Evolutionary conservation across 352 stramenopile genomes (phyloP).

Genomic region (Halophytophthora batemanensis): DNA sequence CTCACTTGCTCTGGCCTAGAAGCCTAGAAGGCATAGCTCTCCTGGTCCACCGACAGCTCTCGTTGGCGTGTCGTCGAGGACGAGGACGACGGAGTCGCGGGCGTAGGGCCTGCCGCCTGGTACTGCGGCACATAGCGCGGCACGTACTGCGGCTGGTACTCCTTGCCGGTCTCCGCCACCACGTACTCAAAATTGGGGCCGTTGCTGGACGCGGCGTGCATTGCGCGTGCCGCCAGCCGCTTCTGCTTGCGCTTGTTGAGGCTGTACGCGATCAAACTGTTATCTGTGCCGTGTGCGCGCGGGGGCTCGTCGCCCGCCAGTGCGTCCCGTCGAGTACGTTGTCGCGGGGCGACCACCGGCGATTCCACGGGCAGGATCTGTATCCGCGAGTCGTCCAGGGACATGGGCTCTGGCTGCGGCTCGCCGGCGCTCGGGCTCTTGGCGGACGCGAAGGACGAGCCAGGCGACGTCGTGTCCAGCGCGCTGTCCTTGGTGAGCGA

Average conservation of each 20-base stretch:
- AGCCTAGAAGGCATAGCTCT: constrained; percentile 57
- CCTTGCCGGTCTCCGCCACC: constrained; percentile 25
- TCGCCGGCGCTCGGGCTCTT: constrained; percentile 20
- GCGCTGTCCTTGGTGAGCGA: constrained; percentile 29
- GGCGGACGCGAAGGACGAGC: constrained; percentile 35
- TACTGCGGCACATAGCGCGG: constrained; percentile 35
- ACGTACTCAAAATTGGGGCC: constrained; percentile 29
- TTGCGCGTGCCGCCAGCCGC: constrained; percentile 36
- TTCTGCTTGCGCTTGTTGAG: constrained; percentile 64
- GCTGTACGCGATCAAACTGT: constrained; percentile 57
- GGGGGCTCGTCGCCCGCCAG: constrained; percentile 33
- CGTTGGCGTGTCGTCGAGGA: background rate
- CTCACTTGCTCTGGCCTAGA: background rate
- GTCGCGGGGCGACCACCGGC: constrained; percentile 7
- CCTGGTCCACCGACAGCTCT: constrained; percentile 38
- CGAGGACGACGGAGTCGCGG: background rate
- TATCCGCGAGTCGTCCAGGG: constrained; percentile 28
- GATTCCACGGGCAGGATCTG: constrained; percentile 18
- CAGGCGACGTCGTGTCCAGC: constrained; percentile 22
- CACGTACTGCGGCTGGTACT: constrained; percentile 28
- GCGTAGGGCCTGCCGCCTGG: constrained; percentile 8
- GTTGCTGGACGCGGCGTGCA: constrained; percentile 24
- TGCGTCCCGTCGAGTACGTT: constrained; percentile 37
- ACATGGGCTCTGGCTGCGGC: constrained; percentile 18
- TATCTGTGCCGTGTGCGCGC: constrained; percentile 21